These are phyloP conservation scores for Chrysoporthe deuterocubensis DNA, from an alignment of 2,329 filamentous ascomycete species.

Conservation along the genomic window DNA sequence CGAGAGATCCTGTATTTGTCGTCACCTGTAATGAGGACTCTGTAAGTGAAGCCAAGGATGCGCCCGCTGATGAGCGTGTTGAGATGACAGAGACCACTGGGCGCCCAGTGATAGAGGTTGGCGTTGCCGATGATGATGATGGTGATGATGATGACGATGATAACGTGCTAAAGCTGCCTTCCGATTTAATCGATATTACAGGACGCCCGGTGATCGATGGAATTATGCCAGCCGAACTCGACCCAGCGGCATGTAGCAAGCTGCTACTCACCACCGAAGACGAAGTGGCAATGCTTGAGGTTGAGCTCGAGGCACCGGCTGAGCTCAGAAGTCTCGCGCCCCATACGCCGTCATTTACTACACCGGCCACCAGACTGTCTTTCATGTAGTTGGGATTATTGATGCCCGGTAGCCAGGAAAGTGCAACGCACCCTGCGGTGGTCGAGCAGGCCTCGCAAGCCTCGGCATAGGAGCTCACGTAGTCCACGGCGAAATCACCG, in stretches of 20 bases:
- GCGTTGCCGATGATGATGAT: background rate
- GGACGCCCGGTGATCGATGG: background rate
- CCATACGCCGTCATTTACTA: slow-evolving; percentile 22
- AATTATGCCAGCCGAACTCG: background rate
- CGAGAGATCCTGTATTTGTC: background rate
- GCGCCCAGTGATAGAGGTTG: background rate
- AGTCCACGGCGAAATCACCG: slow-evolving; percentile 20
- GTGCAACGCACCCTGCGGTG: slow-evolving; percentile 22
- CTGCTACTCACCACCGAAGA: background rate
- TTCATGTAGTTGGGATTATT: slow-evolving; percentile 29
- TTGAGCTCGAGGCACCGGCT: background rate
- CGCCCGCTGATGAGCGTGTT: background rate
- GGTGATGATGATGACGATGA: background rate
- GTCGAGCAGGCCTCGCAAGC: slow-evolving; percentile 27
- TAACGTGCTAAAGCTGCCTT: background rate
- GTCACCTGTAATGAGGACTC: background rate
- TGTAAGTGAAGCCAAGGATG: background rate
- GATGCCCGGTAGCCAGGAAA: slow-evolving; percentile 24
- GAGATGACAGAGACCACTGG: background rate
- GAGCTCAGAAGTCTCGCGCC: slow-evolving; percentile 21
- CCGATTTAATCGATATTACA: background rate
- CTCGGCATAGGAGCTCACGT: slow-evolving; percentile 23
- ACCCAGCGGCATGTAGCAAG: background rate
- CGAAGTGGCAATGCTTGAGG: background rate
- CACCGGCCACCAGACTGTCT: slow-evolving; percentile 13